Evolutionary conservation across 768 basidiomycete species (phyloP).

Genomic region (Phylloporus rhodoxanthus): DNA sequence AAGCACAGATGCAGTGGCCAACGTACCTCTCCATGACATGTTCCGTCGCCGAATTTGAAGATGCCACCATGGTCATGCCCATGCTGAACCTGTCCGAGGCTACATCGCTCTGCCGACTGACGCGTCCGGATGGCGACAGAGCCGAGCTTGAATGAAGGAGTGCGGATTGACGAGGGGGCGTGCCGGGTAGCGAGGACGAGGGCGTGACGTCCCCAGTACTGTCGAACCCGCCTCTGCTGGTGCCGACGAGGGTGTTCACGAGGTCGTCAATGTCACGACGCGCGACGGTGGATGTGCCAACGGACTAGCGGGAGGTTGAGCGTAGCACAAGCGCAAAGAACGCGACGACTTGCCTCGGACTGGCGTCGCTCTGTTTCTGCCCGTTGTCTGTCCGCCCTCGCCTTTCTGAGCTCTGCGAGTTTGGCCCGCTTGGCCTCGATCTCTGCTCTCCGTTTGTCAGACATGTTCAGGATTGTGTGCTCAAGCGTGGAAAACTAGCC

Average conservation of each 20-base stretch:
- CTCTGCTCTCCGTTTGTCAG: constrained; percentile 73
- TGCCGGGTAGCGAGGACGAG: constrained; percentile 64
- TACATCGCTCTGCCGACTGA: constrained; percentile 66
- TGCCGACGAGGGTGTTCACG: constrained; percentile 50
- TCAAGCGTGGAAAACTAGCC: background rate
- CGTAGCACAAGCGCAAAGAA: background rate
- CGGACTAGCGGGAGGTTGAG: constrained; percentile 23
- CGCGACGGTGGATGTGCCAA: constrained; percentile 36
- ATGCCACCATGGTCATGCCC: constrained; percentile 42
- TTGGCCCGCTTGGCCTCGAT: constrained; percentile 88
- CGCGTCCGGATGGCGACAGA: constrained; percentile 50
- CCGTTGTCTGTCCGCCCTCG: constrained; percentile 63
- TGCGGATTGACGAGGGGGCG: constrained; percentile 45
- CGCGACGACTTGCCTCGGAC: constrained; percentile 17
- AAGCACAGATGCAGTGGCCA: background rate
- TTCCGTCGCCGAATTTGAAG: constrained; percentile 54
- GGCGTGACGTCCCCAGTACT: constrained; percentile 62
- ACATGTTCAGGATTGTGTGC: constrained; percentile 30
- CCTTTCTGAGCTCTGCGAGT: constrained; percentile 77
- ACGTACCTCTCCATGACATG: constrained; percentile 65
- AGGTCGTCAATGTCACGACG: constrained; percentile 67
- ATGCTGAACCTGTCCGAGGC: constrained; percentile 44
- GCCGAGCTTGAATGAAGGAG: constrained; percentile 34
- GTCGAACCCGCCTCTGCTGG: constrained; percentile 44
- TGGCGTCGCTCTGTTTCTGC: constrained; percentile 40